phyloP scores from a whole-genome alignment of 176 grass and related monocot species.

The Carex kokanica region DNA sequence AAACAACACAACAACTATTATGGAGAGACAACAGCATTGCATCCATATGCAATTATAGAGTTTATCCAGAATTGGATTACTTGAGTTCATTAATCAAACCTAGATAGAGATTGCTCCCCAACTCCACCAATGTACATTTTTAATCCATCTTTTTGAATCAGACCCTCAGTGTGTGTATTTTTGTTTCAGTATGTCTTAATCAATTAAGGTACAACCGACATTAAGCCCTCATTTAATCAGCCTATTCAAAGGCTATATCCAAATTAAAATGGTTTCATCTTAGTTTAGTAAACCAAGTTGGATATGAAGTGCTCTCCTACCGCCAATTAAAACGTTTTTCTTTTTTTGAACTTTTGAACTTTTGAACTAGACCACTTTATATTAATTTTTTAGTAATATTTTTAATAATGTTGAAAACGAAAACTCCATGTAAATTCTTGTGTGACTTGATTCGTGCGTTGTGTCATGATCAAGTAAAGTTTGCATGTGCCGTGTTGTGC shows the following conservation, averaged over 20 bases:
- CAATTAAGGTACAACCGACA: constrained; percentile 8
- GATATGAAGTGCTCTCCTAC: not conserved
- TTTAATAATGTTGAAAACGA: not conserved
- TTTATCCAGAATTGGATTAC: constrained; percentile 27
- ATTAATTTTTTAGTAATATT: not conserved
- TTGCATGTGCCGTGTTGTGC: too few relatives aligned
- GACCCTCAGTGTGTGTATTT: not conserved
- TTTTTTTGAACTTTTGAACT: not conserved
- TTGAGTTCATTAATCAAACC: constrained; percentile 29
- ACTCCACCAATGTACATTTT: constrained; percentile 15
- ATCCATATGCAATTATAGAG: constrained; percentile 22
- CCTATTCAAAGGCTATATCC: not conserved
- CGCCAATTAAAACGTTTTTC: not conserved
- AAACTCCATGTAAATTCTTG: not conserved
- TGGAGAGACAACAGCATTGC: not conserved
- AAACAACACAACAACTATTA: constrained; percentile 27
- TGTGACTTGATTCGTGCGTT: too few relatives aligned
- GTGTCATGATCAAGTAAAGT: too few relatives aligned
- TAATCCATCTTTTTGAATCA: not conserved
- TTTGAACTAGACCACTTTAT: not conserved
- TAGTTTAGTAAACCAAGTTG: too few relatives aligned
- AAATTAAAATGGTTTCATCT: too few relatives aligned
- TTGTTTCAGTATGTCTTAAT: not conserved
- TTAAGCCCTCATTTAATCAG: not conserved
- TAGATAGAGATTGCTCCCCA: constrained; percentile 26